A percentile compares a stretch with the other conserved stretches of the same genome.
Evolutionary conservation across 2,329 filamentous ascomycete genomes (phyloP).

Genomic region (Xylariaceae sp.): DNA sequence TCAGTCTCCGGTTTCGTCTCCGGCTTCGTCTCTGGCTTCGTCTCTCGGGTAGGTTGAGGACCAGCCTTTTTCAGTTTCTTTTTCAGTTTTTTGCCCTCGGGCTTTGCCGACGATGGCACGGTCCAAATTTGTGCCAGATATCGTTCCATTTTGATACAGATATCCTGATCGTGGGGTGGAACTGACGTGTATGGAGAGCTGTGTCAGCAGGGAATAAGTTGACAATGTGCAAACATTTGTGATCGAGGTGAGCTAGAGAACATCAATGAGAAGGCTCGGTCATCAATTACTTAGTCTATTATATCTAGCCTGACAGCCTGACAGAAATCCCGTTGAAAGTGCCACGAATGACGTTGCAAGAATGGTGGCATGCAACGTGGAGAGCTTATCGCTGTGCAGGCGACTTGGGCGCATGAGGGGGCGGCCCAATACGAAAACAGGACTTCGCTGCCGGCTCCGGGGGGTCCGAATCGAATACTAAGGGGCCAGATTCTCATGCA

Average conservation of each 20-base stretch:
- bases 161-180: background rate
- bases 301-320: slow-evolving; percentile 10
- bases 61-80: slow-evolving; percentile 31
- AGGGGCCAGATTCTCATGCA: slow-evolving; percentile 10
- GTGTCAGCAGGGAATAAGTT: too few species aligned
- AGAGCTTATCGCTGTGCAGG: slow-evolving; percentile 11
- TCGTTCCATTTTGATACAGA: slow-evolving; percentile 23
- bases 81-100: slow-evolving; percentile 29
- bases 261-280: background rate
- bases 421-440: slow-evolving; percentile 30
- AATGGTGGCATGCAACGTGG: slow-evolving; percentile 5
- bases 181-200: background rate
- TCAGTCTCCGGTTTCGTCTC: too few species aligned
- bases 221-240: background rate
- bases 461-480: slow-evolving; percentile 4
- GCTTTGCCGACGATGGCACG: slow-evolving; percentile 21
- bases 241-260: background rate
- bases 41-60: slow-evolving; percentile 8
- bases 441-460: slow-evolving; percentile 18
- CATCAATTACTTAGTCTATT: slow-evolving; percentile 6
- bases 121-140: slow-evolving; percentile 22
- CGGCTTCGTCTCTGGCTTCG: too few species aligned
- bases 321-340: background rate
- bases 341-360: slow-evolving; percentile 14
- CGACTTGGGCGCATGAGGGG: slow-evolving; percentile 6